These are phyloP conservation scores for Penicillium digitatum DNA, from an alignment of 2,329 filamentous ascomycete genomes.

Conservation along the genomic window DNA sequence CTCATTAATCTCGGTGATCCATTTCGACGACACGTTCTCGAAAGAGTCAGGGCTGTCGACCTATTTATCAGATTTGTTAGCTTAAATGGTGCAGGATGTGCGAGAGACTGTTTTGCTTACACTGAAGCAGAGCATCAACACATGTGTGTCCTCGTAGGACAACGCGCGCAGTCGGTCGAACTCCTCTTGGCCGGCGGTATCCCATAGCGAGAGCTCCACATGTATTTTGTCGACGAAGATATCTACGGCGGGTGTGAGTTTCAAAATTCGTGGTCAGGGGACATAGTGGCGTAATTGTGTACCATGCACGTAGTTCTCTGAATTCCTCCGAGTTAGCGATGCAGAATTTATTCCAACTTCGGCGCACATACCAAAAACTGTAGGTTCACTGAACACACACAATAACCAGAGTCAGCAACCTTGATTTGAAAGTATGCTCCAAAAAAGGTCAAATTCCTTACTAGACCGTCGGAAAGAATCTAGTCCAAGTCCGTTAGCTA, in stretches of 20 bases:
- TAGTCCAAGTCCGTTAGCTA: slow-evolving; percentile 38
- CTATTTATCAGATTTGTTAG: slow-evolving; percentile 31
- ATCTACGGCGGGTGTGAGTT: slow-evolving; percentile 53
- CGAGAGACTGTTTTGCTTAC: slow-evolving; percentile 41
- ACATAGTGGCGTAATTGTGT: slow-evolving; percentile 25
- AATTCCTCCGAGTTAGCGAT: slow-evolving; percentile 11
- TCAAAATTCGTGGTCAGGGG: background rate
- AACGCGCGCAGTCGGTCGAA: slow-evolving; percentile 93
- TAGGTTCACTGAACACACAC: slow-evolving; percentile 65
- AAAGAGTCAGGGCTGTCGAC: slow-evolving; percentile 93
- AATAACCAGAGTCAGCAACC: slow-evolving; percentile 22
- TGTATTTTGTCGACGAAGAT: slow-evolving; percentile 98
- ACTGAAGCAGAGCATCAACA: slow-evolving; percentile 98
- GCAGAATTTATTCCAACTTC: background rate
- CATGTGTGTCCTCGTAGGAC: slow-evolving; percentile 96
- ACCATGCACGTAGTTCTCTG: slow-evolving; percentile 98
- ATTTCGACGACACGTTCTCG: slow-evolving; percentile 98
- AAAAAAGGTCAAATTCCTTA: slow-evolving; percentile 39
- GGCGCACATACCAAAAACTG: slow-evolving; percentile 66
- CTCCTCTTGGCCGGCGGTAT: slow-evolving; percentile 97
- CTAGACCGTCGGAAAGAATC: slow-evolving; percentile 97
- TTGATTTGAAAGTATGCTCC: background rate
- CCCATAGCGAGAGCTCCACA: slow-evolving; percentile 96
- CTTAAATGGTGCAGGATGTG: background rate
- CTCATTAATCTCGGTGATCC: slow-evolving; percentile 96